Base-by-base conservation (phyloP, 1,284 basidiomycete genomes). In the Sanghuangporus weigelae region DNA sequence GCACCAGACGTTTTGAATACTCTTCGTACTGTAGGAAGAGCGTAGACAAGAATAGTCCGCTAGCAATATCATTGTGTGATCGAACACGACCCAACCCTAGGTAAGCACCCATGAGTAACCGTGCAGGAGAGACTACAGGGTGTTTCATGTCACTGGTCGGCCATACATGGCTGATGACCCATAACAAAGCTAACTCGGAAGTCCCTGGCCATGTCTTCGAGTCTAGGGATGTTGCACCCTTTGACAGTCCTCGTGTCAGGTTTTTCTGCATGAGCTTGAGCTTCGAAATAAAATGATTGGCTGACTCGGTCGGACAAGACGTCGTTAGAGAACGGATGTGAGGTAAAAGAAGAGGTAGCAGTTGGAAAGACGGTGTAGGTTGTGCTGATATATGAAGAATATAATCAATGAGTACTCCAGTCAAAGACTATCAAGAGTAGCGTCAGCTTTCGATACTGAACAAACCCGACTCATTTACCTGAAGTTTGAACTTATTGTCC, bases 121-220 rank as follows among this genome's bases (percentile, higher is more conserved):
- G 84, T 0, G 95, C 84, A 0, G 96, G 94, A 0, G 93, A 91
- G 23, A 93, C 80, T 56, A 99, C 95, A 0, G 89, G 85, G 73
- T 99, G 96, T 63, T 89, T 90, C 75, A 95, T 85, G 76, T 99
- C 97, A 72, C 93, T 96, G 0, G 96, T 96, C 1, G 96, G 92
- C 95, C 95, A 99, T 21, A 93, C 78, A 4, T 84, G 76, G 3
- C 93, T 94, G 59, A 93, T 84, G 42, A 95, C 74, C 38, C 95
- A 86, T 26, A 99, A 79, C 7, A 99, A 78, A 0, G 84, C 81
- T 40, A 99, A 80, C 73, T 99, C 97, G 3, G 94, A 78, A 1
- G 88, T 73, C 3, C 89, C 87, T 1, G 97, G 97, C 88, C 94
- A 97, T 0, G 95, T 98, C 75, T 86, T 90, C 1, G 93, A 81